These are phyloP conservation scores for Aschersonia sp. DNA, from an alignment of 2,329 filamentous ascomycete species.

Conservation along the genomic window DNA sequence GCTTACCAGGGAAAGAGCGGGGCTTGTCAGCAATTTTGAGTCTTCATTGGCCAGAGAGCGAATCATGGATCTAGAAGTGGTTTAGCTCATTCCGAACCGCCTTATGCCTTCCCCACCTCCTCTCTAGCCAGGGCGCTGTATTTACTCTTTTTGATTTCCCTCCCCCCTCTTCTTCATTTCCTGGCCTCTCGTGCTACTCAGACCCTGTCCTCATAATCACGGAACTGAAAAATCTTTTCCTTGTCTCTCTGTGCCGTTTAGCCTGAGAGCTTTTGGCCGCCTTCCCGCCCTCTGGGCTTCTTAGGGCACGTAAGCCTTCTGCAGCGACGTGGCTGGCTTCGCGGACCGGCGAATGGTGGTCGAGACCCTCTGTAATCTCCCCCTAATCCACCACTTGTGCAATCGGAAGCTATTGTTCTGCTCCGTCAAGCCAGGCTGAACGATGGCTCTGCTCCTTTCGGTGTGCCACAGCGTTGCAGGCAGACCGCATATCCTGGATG, in stretches of 20 bases:
- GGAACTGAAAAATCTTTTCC: neutral
- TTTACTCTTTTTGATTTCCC: neutral
- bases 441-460: neutral
- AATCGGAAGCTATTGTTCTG: neutral
- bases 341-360: neutral
- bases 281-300: too few relatives aligned
- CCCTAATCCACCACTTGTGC: constrained; percentile 3
- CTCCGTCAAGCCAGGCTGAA: neutral
- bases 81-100: neutral
- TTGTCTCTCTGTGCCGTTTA: neutral
- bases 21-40: too few relatives aligned
- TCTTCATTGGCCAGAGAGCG: neutral
- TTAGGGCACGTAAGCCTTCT: neutral
- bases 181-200: neutral
- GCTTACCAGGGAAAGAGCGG: too few relatives aligned
- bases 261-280: neutral
- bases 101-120: neutral
- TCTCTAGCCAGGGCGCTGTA: too few relatives aligned
- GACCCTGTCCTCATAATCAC: neutral
- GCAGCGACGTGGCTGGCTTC: neutral
- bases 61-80: neutral
- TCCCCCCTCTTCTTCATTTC: neutral
- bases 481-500: neutral
- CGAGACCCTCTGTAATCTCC: constrained; percentile 7
- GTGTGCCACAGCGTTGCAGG: neutral